Evolutionary conservation across 2,329 filamentous ascomycete species (phyloP).

Genomic region (Blastomyces silverae): DNA sequence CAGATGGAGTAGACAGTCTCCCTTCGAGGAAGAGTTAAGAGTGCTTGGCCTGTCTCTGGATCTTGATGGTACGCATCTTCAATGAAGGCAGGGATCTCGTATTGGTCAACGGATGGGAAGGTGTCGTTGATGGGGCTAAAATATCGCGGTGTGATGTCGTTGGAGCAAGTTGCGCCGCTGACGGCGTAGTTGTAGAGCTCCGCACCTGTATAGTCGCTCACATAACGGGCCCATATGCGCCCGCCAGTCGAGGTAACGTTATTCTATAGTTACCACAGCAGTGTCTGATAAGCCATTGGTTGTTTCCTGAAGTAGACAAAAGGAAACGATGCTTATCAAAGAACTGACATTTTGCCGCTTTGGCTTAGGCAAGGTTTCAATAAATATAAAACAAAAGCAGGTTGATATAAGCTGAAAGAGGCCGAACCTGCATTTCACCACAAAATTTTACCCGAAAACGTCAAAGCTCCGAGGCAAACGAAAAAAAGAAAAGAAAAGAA

Average conservation of each 20-base stretch:
- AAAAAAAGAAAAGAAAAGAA: background rate
- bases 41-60: constrained; percentile 18
- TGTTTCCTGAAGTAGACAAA: background rate
- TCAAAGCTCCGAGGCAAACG: background rate
- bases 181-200: constrained; percentile 62
- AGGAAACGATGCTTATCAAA: background rate
- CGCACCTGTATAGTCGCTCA: constrained; percentile 50
- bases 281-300: constrained; percentile 1
- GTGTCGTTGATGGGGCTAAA: constrained; percentile 46
- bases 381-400: background rate
- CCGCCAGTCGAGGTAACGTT: constrained; percentile 58
- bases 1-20: constrained; percentile 68
- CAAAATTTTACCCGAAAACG: background rate
- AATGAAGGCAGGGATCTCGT: constrained; percentile 47
- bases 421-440: background rate
- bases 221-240: constrained; percentile 61
- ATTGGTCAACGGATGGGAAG: constrained; percentile 58
- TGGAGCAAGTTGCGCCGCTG: constrained; percentile 64
- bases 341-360: background rate
- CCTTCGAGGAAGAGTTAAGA: constrained; percentile 43
- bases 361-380: background rate
- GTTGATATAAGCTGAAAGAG: background rate
- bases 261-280: constrained; percentile 25
- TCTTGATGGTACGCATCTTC: constrained; percentile 27
- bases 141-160: constrained; percentile 55